A percentile compares a stretch with the other conserved stretches of the same genome.
Conservation (phyloP, 164 flowering plant species). For the Berberis vulgaris region DNA sequence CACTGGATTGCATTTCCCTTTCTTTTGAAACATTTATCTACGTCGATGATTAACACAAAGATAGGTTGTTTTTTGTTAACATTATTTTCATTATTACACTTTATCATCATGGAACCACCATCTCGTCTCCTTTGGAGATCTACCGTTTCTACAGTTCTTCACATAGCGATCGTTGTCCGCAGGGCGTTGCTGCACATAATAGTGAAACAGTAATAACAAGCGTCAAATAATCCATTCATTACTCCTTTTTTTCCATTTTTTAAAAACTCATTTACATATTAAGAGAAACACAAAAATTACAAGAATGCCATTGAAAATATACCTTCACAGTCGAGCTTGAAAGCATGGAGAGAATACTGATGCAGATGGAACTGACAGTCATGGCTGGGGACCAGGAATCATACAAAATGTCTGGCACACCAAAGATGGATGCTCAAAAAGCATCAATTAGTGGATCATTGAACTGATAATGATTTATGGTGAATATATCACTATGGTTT, state of each 20-base stretch:
- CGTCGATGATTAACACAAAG: neutral
- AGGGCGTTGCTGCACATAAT: conserved; percentile 43
- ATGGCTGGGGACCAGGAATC: conserved; percentile 99
- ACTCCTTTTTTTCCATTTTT: no score
- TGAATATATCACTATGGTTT: no score
- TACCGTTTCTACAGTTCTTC: conserved; percentile 52
- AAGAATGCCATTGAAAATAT: neutral
- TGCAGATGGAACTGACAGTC: conserved; percentile 94
- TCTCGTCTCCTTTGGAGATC: conserved; percentile 59
- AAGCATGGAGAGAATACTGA: conserved; percentile 95
- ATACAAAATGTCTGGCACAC: conserved; percentile 71
- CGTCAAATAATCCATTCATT: neutral
- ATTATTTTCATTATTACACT: conserved; percentile 20
- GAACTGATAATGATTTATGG: no score
- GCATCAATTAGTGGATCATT: no score
- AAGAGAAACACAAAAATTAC: no score
- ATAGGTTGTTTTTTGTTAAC: neutral
- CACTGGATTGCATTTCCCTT: conserved; percentile 5
- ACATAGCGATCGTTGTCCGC: conserved; percentile 56
- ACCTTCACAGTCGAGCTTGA: conserved; percentile 93
- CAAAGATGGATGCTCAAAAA: neutral
- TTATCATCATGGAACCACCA: conserved; percentile 70
- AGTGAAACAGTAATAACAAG: neutral
- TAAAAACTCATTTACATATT: no score
- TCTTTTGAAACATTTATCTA: neutral